phyloP scores from a whole-genome alignment of 2,329 filamentous ascomycete species.

The Hypoxylon sp. region DNA sequence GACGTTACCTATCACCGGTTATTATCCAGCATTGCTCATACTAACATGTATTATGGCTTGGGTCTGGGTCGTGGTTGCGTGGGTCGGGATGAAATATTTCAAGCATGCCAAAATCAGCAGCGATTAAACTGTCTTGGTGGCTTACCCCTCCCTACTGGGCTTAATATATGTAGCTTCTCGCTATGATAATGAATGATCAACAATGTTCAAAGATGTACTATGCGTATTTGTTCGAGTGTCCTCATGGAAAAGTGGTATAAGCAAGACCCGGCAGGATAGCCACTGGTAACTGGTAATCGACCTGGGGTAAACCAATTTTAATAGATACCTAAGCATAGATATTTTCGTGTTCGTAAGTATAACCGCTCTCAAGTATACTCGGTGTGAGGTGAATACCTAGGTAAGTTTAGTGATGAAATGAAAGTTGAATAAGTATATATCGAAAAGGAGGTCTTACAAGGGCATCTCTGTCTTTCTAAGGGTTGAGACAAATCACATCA shows the following conservation, averaged over 20 bases:
- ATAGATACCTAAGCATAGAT: no score
- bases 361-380: no score
- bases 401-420: no score
- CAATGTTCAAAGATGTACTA: not conserved
- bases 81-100: constrained; percentile 99
- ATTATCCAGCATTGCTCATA: constrained; percentile 95
- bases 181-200: constrained; percentile 17
- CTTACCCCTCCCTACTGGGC: not conserved
- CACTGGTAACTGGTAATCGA: no score
- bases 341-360: no score
- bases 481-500: no score
- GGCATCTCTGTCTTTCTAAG: no score
- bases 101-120: constrained; percentile 90
- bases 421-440: no score
- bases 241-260: not conserved
- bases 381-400: no score
- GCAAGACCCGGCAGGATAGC: not conserved
- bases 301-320: no score
- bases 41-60: constrained; percentile 96
- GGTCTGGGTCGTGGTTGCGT: constrained; percentile 98
- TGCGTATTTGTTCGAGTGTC: not conserved
- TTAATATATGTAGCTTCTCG: constrained; percentile 1
- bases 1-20: constrained; percentile 93
- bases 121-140: constrained; percentile 57
- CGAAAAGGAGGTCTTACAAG: no score